Evolutionary conservation across 202 grass and related monocot genomes (phyloP).

Genomic region (Schoenoplectus tabernaemontani): DNA sequence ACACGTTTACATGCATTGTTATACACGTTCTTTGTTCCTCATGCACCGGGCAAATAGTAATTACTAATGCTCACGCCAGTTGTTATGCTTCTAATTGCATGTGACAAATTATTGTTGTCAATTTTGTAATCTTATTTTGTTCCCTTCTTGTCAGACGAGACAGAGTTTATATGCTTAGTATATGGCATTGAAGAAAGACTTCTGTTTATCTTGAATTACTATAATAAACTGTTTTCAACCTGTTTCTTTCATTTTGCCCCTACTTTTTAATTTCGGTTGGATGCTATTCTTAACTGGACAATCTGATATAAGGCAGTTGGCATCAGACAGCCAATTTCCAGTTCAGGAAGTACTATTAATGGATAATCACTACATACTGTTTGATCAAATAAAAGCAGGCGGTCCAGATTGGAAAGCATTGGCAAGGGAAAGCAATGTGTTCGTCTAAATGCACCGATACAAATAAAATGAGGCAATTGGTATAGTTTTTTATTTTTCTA

Average conservation of each 20-base stretch:
- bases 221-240: not conserved
- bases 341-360: not conserved
- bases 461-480: not conserved
- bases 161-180: not conserved
- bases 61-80: not conserved
- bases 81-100: slow-evolving; percentile 13
- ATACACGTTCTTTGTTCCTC: not conserved
- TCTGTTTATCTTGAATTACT: not conserved
- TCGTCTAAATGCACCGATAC: not conserved
- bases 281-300: not conserved
- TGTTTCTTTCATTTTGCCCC: not conserved
- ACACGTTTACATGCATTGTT: not conserved
- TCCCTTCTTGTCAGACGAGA: slow-evolving; percentile 16
- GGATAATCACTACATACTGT: not conserved
- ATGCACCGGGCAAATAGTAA: not conserved
- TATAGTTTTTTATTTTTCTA: not conserved
- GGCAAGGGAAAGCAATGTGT: not conserved
- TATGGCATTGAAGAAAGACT: not conserved
- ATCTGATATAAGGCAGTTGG: not conserved
- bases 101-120: slow-evolving; percentile 6
- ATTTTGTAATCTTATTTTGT: not conserved
- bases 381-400: not conserved
- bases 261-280: not conserved
- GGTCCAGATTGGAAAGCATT: not conserved
- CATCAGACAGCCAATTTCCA: not conserved